Evolutionary conservation across 1,284 basidiomycete species (phyloP).

Genomic region (Trichosporon sp.): DNA sequence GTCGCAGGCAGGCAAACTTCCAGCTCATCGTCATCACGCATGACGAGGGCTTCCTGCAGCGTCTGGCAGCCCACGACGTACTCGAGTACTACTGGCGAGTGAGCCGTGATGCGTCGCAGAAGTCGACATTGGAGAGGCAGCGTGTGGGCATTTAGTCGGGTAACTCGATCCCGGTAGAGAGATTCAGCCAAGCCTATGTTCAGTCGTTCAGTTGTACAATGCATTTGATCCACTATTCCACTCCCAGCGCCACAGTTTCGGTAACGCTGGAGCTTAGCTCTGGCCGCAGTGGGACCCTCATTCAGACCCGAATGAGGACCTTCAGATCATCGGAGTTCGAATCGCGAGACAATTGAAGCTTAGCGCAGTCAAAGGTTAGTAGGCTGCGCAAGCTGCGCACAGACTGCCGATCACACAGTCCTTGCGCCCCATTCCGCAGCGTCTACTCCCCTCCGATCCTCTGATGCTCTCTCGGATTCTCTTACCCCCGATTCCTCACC

Average conservation of each 20-base stretch:
- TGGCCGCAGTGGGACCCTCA: neutral
- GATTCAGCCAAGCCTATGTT: neutral
- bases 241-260: neutral
- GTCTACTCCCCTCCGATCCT: no score
- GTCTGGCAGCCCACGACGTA: slow-evolving; percentile 77
- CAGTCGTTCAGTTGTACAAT: neutral
- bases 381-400: no score
- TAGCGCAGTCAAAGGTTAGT: no score
- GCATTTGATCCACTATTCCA: neutral
- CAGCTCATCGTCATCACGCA: slow-evolving; percentile 97
- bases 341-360: no score
- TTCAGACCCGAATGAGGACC: no score
- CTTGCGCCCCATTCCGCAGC: no score
- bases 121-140: slow-evolving; percentile 56
- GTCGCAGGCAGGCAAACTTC: slow-evolving; percentile 86
- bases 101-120: slow-evolving; percentile 54
- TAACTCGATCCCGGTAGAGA: neutral
- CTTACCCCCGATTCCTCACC: no score
- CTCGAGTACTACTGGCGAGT: slow-evolving; percentile 86
- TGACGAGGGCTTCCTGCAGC: slow-evolving; percentile 67
- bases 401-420: no score
- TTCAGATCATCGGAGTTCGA: no score
- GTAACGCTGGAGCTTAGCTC: neutral
- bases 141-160: slow-evolving; percentile 36
- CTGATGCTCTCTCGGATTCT: no score